These are phyloP conservation scores for Leavenworthia alabamica DNA, from an alignment of 345 rosid species.

Conservation along the genomic window DNA sequence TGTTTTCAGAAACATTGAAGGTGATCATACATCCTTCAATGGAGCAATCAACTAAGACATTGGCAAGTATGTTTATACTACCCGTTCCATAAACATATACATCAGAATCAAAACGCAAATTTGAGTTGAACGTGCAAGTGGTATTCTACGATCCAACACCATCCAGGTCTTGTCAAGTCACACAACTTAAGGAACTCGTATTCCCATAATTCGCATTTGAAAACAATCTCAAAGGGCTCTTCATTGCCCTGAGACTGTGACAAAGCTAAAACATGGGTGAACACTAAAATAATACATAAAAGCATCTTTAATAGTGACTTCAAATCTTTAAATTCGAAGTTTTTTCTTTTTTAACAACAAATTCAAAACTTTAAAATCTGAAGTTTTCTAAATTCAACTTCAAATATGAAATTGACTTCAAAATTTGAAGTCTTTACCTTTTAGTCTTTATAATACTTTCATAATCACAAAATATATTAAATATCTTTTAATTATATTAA, in stretches of 20 bases:
- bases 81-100: constrained; percentile 58
- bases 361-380: too few species aligned
- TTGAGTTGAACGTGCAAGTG: constrained; percentile 69
- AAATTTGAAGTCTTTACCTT: too few species aligned
- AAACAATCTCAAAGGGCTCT: constrained; percentile 26
- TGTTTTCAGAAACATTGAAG: constrained; percentile 67
- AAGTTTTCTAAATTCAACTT: too few species aligned
- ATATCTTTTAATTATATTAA: too few species aligned
- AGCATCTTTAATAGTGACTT: constrained; percentile 39
- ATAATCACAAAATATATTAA: too few species aligned
- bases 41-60: constrained; percentile 61
- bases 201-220: constrained; percentile 24
- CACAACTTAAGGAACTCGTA: constrained; percentile 12
- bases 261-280: constrained; percentile 36
- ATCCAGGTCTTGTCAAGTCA: constrained; percentile 58
- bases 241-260: constrained; percentile 24
- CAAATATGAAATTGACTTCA: too few species aligned
- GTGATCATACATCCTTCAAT: constrained; percentile 58
- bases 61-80: constrained; percentile 63
- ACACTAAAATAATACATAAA: constrained; percentile 46
- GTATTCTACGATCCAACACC: constrained; percentile 90
- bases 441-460: too few species aligned
- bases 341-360: too few species aligned
- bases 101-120: constrained; percentile 58
- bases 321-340: too few species aligned